Percentiles rank a stretch among this genome's conserved stretches.
These are phyloP conservation scores for Suhomyces sp. DNA, from an alignment of 805 yeast genomes.

Conservation along the genomic window DNA sequence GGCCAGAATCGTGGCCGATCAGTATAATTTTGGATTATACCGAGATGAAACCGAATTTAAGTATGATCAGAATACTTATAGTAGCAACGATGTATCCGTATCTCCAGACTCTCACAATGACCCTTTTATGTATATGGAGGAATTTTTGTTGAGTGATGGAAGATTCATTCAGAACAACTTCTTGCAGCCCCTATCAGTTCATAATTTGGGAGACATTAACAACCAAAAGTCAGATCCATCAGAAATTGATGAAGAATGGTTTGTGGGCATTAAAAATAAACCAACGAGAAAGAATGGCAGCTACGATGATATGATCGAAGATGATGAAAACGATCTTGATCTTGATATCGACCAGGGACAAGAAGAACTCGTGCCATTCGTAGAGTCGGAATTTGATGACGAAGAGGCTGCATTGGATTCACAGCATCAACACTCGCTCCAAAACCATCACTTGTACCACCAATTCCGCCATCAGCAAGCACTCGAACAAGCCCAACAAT, in stretches of 20 bases:
- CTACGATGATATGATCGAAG: neutral
- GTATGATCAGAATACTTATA: conserved; percentile 31
- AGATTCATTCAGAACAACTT: conserved; percentile 42
- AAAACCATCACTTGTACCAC: conserved; percentile 15
- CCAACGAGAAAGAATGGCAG: neutral
- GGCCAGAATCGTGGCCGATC: conserved; percentile 50
- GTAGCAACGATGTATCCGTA: conserved; percentile 21
- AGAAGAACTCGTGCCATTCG: conserved; percentile 7
- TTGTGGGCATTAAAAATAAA: conserved; percentile 11
- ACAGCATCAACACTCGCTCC: conserved; percentile 9
- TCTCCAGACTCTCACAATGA: conserved; percentile 16
- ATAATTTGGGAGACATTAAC: conserved; percentile 21
- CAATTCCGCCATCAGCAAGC: conserved; percentile 20
- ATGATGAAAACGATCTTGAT: neutral
- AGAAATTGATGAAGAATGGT: conserved; percentile 22
- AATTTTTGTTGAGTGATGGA: conserved; percentile 38
- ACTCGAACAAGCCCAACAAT: conserved; percentile 11
- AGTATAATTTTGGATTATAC: conserved; percentile 54
- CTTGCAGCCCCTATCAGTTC: conserved; percentile 32
- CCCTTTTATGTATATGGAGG: conserved; percentile 26
- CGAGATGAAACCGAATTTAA: conserved; percentile 46
- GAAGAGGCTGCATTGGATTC: conserved; percentile 19
- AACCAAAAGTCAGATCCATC: conserved; percentile 10
- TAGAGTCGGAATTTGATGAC: conserved; percentile 32
- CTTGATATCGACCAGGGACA: neutral